A percentile compares a stretch with the other conserved stretches of the same genome.
phyloP scores from a whole-genome alignment of 2,329 filamentous ascomycete genomes.

The Colletotrichum cereale region DNA sequence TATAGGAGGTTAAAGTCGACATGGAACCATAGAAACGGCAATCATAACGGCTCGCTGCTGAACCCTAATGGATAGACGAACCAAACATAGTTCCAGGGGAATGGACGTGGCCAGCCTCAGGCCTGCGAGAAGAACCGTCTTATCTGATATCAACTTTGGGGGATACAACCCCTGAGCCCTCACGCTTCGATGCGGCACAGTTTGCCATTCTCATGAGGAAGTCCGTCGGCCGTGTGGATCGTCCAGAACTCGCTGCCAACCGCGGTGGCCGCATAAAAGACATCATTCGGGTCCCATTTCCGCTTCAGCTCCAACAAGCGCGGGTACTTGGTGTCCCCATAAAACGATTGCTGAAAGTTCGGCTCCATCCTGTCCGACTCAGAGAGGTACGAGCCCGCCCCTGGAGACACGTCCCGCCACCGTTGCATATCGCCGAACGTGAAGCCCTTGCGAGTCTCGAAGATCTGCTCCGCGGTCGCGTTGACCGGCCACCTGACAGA shows the following conservation, averaged over 20 bases:
- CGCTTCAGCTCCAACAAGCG: conserved; percentile 47
- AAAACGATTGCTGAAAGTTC: conserved; percentile 48
- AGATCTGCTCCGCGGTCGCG: conserved; percentile 25
- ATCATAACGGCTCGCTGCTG: neutral
- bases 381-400: conserved; percentile 46
- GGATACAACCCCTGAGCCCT: neutral
- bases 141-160: neutral
- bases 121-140: neutral
- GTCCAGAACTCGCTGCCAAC: conserved; percentile 47
- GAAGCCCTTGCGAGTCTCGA: conserved; percentile 45
- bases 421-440: conserved; percentile 48
- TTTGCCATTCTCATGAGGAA: conserved; percentile 32
- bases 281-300: conserved; percentile 46
- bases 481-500: conserved; percentile 21
- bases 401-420: conserved; percentile 46
- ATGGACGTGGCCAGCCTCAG: neutral
- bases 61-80: neutral
- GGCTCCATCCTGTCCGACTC: conserved; percentile 50
- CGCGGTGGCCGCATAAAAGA: conserved; percentile 47
- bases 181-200: neutral
- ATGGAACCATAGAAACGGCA: neutral
- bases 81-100: neutral
- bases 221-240: conserved; percentile 26
- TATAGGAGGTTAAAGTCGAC: neutral
- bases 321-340: conserved; percentile 46